Evolutionary conservation across 352 stramenopile species (phyloP).

Genomic region (Phytophthora niederhauseri): DNA sequence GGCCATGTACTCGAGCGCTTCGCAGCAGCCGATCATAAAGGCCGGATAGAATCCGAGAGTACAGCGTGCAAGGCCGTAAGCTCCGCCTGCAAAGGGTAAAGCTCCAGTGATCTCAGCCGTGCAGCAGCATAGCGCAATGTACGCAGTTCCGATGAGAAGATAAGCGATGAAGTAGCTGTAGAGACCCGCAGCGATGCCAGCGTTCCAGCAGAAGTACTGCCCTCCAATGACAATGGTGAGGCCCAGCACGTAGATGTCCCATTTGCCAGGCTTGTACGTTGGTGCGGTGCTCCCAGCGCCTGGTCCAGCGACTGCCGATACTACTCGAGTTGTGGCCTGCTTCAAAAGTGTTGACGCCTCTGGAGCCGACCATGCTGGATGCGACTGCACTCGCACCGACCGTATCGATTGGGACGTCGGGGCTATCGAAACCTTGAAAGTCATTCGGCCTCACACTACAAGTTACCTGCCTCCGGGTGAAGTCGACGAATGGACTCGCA

Average conservation of each 20-base stretch:
- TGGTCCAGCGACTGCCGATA: neutral
- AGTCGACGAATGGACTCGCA: too few species aligned
- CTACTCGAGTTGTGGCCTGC: slow-evolving; percentile 1
- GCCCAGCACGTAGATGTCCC: slow-evolving; percentile 52
- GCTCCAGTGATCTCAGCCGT: slow-evolving; percentile 53
- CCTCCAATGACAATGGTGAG: slow-evolving; percentile 62
- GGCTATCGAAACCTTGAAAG: slow-evolving; percentile 13
- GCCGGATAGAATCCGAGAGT: slow-evolving; percentile 50
- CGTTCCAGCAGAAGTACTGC: slow-evolving; percentile 63
- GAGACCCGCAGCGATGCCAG: slow-evolving; percentile 43
- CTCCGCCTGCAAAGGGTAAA: slow-evolving; percentile 49
- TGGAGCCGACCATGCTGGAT: neutral
- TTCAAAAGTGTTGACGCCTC: neutral
- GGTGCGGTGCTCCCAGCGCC: neutral
- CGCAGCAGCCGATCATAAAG: slow-evolving; percentile 57
- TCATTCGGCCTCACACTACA: slow-evolving; percentile 3
- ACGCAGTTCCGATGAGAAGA: slow-evolving; percentile 42
- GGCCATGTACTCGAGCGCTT: slow-evolving; percentile 52
- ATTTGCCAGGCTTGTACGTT: slow-evolving; percentile 37
- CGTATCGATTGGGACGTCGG: slow-evolving; percentile 20
- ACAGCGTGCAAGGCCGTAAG: slow-evolving; percentile 48
- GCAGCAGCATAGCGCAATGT: slow-evolving; percentile 48
- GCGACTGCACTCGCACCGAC: slow-evolving; percentile 11
- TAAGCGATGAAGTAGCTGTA: slow-evolving; percentile 49
- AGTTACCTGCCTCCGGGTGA: neutral